phyloP scores from a whole-genome alignment of 352 stramenopile genomes.

The Globisporangium nodosum region DNA sequence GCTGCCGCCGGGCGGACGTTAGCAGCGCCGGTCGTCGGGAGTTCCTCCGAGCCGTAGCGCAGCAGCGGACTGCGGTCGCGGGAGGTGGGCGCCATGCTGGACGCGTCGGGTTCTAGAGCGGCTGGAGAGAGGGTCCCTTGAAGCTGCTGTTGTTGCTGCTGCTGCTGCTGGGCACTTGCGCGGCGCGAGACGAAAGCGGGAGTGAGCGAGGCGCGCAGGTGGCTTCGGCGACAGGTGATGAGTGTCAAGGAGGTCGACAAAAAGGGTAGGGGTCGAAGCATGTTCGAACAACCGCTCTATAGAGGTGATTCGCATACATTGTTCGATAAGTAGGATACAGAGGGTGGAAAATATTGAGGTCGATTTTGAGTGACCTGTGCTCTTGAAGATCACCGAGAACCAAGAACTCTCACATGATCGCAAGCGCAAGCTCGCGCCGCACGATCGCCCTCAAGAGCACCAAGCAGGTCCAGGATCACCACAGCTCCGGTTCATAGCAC shows the following conservation, averaged over 20 bases:
- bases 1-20: too few relatives aligned
- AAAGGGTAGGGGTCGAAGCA: too few relatives aligned
- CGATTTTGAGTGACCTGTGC: background rate
- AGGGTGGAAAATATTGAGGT: background rate
- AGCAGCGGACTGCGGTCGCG: constrained; percentile 57
- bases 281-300: background rate
- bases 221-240: too few relatives aligned
- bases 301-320: background rate
- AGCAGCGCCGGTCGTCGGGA: constrained; percentile 2
- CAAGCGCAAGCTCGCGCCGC: too few relatives aligned
- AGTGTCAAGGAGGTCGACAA: too few relatives aligned
- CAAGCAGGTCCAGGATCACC: too few relatives aligned
- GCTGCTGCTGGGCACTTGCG: background rate
- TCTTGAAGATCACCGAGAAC: too few relatives aligned
- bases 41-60: constrained; percentile 51
- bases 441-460: too few relatives aligned
- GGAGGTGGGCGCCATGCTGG: constrained; percentile 2
- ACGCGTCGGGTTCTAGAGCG: background rate
- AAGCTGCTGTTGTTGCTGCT: constrained; percentile 1
- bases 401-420: too few relatives aligned
- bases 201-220: constrained; percentile 1
- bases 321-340: background rate
- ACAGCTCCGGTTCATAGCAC: background rate
- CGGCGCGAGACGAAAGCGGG: background rate
- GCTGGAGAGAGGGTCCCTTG: background rate